phyloP scores from a whole-genome alignment of 2,329 filamentous ascomycete genomes.

The Hypoxylon sp. region DNA sequence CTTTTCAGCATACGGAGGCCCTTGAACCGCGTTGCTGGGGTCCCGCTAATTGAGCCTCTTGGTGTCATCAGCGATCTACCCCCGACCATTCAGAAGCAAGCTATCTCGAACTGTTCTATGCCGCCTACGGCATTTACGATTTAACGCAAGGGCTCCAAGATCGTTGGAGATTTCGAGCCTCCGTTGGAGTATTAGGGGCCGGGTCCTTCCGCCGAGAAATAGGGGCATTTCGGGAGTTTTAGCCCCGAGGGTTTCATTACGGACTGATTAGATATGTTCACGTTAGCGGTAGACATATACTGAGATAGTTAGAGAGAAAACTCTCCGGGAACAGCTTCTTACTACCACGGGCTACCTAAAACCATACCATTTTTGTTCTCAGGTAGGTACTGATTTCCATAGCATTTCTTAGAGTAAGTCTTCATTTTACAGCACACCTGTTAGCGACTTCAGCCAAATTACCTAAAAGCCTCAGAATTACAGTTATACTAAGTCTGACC shows the following conservation, averaged over 20 bases:
- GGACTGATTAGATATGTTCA: slow-evolving; percentile 4
- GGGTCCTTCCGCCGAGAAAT: neutral
- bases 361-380: too few relatives aligned
- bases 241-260: neutral
- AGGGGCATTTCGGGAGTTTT: neutral
- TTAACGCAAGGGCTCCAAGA: neutral
- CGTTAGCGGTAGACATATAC: too few relatives aligned
- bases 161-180: neutral
- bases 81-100: neutral
- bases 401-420: too few relatives aligned
- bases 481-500: neutral
- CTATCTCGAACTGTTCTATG: neutral
- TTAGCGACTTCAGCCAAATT: neutral
- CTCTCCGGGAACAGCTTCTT: too few relatives aligned
- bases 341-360: too few relatives aligned
- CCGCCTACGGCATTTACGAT: neutral
- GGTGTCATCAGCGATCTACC: slow-evolving; percentile 26
- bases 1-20: slow-evolving; percentile 30
- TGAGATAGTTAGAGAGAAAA: too few relatives aligned
- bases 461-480: neutral
- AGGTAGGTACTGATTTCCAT: too few relatives aligned
- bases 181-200: neutral
- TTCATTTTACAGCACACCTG: neutral
- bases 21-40: slow-evolving; percentile 31
- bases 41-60: slow-evolving; percentile 33